Evolutionary conservation across 306 rosid species (phyloP), one percentile per base, ranked within the genome.

Genomic region (Cotoneaster glaucophyllus): DNA sequence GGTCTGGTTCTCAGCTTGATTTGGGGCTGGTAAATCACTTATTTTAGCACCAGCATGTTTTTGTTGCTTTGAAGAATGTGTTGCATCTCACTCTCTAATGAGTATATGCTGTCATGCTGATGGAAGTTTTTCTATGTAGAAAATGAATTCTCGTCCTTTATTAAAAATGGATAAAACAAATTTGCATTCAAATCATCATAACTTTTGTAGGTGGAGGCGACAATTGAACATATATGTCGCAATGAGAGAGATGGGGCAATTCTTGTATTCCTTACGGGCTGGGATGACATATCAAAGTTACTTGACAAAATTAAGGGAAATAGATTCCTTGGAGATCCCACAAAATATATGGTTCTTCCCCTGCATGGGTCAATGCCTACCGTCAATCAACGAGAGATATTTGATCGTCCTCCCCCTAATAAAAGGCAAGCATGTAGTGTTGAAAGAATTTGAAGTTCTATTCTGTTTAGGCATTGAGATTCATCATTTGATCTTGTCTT

Each of bases 291-390:
- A 53, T 90, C 97, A 75, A 92, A 94, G 86, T 82, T 94, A 64
- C 84, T 86, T 72, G 98, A 90, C 74, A 86, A 92, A 86, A 82
- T 90, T 84, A 88, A 89, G 79, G 89, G 67, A 73, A 92, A 89
- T 76, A 84, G 83, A 84, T 87, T 87, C 72, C 90, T 94, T 85
- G 93, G 93, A 77, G 88, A 94, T 83, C 77, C 90, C 71, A 79
- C 83, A 87, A 91, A 92, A 86, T 92, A 82, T 78, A 64, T 87
- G 62, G 77, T 87, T 79, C 93, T 94, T 80, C 97, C 98, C 75
- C 71, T 94, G 50, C 98, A 94, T 79, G 97, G 98, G 62, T 92
- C 98, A 76, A 90, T 94, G 98, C 98, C 97, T 80, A 92, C 97
- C 21, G 62, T 85, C 76, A 90, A 90, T 85, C 98, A 94, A 78